A percentile compares a stretch with the other conserved stretches of the same genome.
These are phyloP conservation scores for Botryobasidium botryosum DNA, from an alignment of 768 basidiomycete genomes.

Conservation along the genomic window DNA sequence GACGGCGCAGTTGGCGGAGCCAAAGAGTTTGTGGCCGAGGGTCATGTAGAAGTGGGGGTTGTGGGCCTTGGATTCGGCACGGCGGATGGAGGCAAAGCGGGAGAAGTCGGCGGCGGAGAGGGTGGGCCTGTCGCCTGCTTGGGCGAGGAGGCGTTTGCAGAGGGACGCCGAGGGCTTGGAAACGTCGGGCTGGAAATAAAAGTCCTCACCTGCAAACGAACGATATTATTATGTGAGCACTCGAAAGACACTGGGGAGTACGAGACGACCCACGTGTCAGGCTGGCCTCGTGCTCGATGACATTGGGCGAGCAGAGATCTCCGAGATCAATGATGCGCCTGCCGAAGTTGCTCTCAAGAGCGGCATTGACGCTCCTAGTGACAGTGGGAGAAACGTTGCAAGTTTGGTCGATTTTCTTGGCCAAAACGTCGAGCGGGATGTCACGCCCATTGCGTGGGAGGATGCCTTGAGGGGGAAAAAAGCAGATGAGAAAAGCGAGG, in stretches of 20 bases:
- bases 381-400: slow-evolving; percentile 13
- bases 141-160: slow-evolving; percentile 19
- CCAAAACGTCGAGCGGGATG: slow-evolving; percentile 39
- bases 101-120: slow-evolving; percentile 45
- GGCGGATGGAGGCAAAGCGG: slow-evolving; percentile 38
- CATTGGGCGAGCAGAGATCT: slow-evolving; percentile 1
- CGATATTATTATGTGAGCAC: not conserved
- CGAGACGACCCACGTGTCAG: slow-evolving; percentile 10
- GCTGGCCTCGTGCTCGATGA: slow-evolving; percentile 15
- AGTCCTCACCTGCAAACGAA: slow-evolving; percentile 34
- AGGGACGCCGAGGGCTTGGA: slow-evolving; percentile 34
- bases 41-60: slow-evolving; percentile 43
- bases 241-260: not conserved
- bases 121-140: too few species aligned
- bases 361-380: not conserved
- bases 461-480: slow-evolving; percentile 22
- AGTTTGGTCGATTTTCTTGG: slow-evolving; percentile 1
- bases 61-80: slow-evolving; percentile 32
- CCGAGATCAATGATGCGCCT: not conserved
- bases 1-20: slow-evolving; percentile 37
- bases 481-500: not conserved
- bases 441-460: slow-evolving; percentile 49
- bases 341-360: too few species aligned
- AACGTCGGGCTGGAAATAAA: slow-evolving; percentile 34
- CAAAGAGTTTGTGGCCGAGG: slow-evolving; percentile 40